These are phyloP conservation scores for Myxozyma udenii DNA, from an alignment of 805 yeast species.

Conservation along the genomic window DNA sequence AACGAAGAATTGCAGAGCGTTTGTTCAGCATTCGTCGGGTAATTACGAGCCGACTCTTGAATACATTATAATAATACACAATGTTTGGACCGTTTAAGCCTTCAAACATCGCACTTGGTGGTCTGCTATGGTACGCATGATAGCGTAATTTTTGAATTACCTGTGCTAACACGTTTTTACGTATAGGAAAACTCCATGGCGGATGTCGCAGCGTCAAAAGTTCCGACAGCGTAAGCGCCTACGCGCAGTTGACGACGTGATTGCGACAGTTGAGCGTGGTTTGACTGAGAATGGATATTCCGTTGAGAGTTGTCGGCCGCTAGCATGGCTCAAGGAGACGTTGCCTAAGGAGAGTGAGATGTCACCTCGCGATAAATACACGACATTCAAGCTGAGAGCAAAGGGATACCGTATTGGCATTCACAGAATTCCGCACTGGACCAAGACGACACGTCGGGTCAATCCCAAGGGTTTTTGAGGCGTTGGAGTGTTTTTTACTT, in stretches of 20 bases:
- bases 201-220: constrained; percentile 77
- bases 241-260: constrained; percentile 73
- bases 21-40: no score
- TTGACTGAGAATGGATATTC: constrained; percentile 40
- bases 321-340: constrained; percentile 35
- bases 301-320: neutral
- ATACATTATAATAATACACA: no score
- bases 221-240: constrained; percentile 79
- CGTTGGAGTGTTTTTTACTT: neutral
- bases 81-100: constrained; percentile 76
- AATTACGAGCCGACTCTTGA: no score
- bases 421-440: constrained; percentile 45
- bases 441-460: constrained; percentile 23
- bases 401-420: constrained; percentile 82
- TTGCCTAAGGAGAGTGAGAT: constrained; percentile 79
- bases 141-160: neutral
- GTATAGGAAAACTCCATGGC: constrained; percentile 67
- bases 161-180: neutral
- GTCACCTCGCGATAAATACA: constrained; percentile 79
- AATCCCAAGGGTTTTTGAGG: constrained; percentile 26
- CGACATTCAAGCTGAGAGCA: constrained; percentile 72
- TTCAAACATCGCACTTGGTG: constrained; percentile 58
- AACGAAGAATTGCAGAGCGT: no score
- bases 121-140: constrained; percentile 61
- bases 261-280: constrained; percentile 59